These are phyloP conservation scores for Drechslera avenae DNA, from an alignment of 2,329 filamentous ascomycete genomes.

Conservation along the genomic window DNA sequence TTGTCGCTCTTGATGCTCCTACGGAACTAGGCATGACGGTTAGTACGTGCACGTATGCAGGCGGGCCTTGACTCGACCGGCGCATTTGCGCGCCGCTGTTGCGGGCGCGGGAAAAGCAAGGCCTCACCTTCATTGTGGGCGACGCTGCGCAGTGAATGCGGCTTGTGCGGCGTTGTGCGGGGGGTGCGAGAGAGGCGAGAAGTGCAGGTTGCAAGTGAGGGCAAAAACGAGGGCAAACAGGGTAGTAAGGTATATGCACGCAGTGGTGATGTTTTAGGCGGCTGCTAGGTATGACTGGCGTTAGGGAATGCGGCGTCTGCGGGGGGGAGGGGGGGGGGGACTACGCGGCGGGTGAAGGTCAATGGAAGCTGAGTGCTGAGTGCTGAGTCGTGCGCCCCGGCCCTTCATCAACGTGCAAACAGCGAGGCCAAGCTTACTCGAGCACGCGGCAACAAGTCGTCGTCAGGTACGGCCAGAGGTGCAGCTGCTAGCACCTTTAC, in stretches of 20 bases:
- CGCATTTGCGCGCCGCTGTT: conserved; percentile 11
- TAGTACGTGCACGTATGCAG: conserved; percentile 29
- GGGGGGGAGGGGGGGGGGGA: conserved; percentile 13
- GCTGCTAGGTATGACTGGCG: conserved; percentile 5
- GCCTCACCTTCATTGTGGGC: conserved; percentile 27
- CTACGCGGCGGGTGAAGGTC: conserved; percentile 9
- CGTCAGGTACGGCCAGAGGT: conserved; percentile 9
- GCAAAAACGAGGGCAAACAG: conserved; percentile 15
- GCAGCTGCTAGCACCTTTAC: conserved; percentile 9
- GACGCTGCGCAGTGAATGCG: conserved; percentile 18
- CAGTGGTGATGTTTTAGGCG: too few species aligned
- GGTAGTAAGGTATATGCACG: background rate
- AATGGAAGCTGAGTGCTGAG: conserved; percentile 1
- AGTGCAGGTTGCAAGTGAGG: conserved; percentile 9
- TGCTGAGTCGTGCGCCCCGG: background rate
- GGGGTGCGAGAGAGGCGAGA: background rate
- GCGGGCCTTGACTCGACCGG: conserved; percentile 26
- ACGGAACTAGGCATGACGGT: conserved; percentile 60
- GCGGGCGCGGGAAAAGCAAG: conserved; percentile 6
- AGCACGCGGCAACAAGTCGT: conserved; percentile 3
- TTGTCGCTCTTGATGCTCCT: conserved; percentile 91
- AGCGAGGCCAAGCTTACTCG: conserved; percentile 1
- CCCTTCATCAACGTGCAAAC: background rate
- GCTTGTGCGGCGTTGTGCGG: conserved; percentile 13
- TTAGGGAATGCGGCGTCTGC: conserved; percentile 15